These are phyloP conservation scores for Monascus ruber DNA, from an alignment of 2,329 filamentous ascomycete species.

Conservation along the genomic window DNA sequence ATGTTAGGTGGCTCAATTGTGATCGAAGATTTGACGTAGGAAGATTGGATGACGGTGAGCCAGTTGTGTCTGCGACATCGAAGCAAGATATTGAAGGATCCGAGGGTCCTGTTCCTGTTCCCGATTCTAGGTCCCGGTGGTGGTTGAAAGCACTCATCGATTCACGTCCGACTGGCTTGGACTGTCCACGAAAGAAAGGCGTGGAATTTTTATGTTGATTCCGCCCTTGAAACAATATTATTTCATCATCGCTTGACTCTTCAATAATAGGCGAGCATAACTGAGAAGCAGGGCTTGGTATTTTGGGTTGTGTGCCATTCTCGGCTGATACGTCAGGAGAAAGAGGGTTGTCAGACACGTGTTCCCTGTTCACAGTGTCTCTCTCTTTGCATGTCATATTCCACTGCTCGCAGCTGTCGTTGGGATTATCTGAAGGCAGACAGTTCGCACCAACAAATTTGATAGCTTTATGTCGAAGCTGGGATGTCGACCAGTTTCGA, in stretches of 20 bases:
- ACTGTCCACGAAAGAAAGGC: no score
- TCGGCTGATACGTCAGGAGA: constrained; percentile 26
- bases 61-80: background rate
- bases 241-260: constrained; percentile 57
- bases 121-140: no score
- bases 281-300: constrained; percentile 17
- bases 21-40: no score
- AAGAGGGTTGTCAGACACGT: constrained; percentile 10
- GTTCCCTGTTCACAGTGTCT: background rate
- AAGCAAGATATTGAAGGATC: background rate
- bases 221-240: constrained; percentile 26
- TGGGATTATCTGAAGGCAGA: constrained; percentile 27
- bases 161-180: no score
- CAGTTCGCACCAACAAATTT: constrained; percentile 51
- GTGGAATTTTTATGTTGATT: constrained; percentile 16
- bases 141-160: no score
- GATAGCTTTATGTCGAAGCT: constrained; percentile 45
- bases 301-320: constrained; percentile 14
- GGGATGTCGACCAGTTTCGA: constrained; percentile 36
- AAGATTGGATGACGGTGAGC: background rate
- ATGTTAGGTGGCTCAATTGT: no score
- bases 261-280: constrained; percentile 29
- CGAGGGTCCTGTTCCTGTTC: background rate
- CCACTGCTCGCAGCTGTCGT: constrained; percentile 4
- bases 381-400: constrained; percentile 1